phyloP scores from a whole-genome alignment of 495 filamentous ascomycete genomes.

The Neurospora sp. region DNA sequence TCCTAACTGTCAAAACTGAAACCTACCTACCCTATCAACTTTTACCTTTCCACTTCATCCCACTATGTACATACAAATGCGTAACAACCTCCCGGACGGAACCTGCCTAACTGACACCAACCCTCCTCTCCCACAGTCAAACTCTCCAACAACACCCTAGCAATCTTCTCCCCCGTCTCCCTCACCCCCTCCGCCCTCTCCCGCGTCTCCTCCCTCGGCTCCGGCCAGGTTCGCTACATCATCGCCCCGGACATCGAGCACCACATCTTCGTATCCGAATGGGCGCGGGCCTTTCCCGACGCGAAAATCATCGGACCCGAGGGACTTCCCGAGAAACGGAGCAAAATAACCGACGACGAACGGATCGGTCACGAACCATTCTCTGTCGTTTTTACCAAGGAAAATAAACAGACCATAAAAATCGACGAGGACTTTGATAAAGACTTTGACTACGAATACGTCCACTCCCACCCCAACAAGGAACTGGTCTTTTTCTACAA shows the following conservation, averaged over 20 bases:
- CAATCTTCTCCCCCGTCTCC: constrained; percentile 78
- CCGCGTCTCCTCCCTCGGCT: constrained; percentile 38
- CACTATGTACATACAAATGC: no score
- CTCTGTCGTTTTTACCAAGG: constrained; percentile 50
- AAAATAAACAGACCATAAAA: constrained; percentile 27
- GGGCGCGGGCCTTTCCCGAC: constrained; percentile 67
- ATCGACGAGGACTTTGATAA: constrained; percentile 70
- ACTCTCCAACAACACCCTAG: constrained; percentile 64
- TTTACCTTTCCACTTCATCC: no score
- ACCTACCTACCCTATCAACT: neutral
- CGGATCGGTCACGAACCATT: constrained; percentile 62
- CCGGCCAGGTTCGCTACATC: constrained; percentile 65
- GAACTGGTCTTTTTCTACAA: constrained; percentile 83
- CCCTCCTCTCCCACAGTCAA: constrained; percentile 43
- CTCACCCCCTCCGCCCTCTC: neutral
- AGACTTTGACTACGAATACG: constrained; percentile 82
- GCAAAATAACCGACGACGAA: constrained; percentile 39
- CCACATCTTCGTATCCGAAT: constrained; percentile 79
- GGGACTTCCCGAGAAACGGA: constrained; percentile 77
- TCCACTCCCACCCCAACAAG: constrained; percentile 68
- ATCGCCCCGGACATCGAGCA: constrained; percentile 83
- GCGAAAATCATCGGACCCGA: constrained; percentile 78
- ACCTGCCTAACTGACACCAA: no score
- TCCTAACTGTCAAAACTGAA: neutral
- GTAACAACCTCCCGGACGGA: no score